These are phyloP conservation scores for Phytophthora kernoviae DNA, from an alignment of 352 stramenopile species.

Conservation along the genomic window DNA sequence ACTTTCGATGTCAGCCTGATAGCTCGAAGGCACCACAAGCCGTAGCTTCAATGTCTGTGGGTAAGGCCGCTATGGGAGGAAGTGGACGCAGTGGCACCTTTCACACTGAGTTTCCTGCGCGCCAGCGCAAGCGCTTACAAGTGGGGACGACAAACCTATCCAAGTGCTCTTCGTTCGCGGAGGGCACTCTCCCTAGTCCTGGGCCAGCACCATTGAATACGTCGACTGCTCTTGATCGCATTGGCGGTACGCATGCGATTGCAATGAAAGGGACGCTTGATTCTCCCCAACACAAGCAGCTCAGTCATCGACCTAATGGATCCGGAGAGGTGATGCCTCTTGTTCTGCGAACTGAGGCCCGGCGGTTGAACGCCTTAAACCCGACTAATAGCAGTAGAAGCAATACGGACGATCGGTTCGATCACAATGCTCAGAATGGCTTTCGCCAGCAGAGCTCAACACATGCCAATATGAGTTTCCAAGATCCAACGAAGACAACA, in stretches of 20 bases:
- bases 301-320: constrained; percentile 5
- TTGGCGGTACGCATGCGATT: constrained; percentile 53
- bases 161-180: constrained; percentile 30
- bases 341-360: constrained; percentile 24
- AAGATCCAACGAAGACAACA: not conserved
- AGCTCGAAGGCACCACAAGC: constrained; percentile 20
- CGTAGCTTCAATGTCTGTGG: constrained; percentile 13
- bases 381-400: constrained; percentile 20
- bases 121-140: constrained; percentile 70
- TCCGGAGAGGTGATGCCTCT: constrained; percentile 9
- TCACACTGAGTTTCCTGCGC: constrained; percentile 52
- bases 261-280: constrained; percentile 42
- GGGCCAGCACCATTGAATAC: constrained; percentile 11
- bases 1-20: constrained; percentile 58
- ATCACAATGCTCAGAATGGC: not conserved
- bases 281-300: constrained; percentile 11
- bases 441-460: constrained; percentile 8
- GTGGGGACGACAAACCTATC: constrained; percentile 74
- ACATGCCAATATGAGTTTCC: not conserved
- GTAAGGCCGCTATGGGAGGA: constrained; percentile 21
- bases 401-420: constrained; percentile 11
- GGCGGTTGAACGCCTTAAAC: constrained; percentile 15
- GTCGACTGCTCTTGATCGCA: constrained; percentile 27
- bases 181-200: constrained; percentile 12
- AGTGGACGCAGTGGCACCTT: constrained; percentile 27